phyloP scores from a whole-genome alignment of 2,329 filamentous ascomycete genomes.

The Westerdykella ornata region DNA sequence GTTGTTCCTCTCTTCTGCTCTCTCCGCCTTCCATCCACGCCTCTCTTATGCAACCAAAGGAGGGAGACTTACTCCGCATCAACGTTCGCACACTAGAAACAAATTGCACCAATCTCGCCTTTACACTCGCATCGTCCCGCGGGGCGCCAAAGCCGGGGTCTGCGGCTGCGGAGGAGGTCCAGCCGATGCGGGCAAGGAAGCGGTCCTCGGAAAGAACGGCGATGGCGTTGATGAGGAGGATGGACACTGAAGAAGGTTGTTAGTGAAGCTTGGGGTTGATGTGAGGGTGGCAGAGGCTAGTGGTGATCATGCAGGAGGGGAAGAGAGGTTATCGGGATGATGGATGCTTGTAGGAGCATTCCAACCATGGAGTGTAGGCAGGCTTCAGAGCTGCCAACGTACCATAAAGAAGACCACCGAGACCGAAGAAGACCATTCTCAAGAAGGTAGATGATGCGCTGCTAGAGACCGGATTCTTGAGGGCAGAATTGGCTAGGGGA shows the following conservation, averaged over 20 bases:
- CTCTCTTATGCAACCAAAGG: neutral
- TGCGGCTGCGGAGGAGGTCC: slow-evolving; percentile 51
- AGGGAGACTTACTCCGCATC: slow-evolving; percentile 70
- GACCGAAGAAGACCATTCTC: slow-evolving; percentile 62
- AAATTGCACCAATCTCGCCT: slow-evolving; percentile 80
- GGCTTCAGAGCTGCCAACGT: slow-evolving; percentile 11
- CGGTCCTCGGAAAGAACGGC: slow-evolving; percentile 91
- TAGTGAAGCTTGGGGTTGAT: slow-evolving; percentile 1
- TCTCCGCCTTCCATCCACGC: neutral
- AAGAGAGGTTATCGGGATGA: no score
- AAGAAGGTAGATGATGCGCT: neutral
- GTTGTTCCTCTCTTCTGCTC: no score
- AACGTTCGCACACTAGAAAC: slow-evolving; percentile 85
- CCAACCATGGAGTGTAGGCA: neutral
- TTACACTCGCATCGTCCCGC: slow-evolving; percentile 68
- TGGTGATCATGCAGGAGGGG: no score
- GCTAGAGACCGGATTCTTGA: neutral
- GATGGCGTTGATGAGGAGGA: slow-evolving; percentile 89
- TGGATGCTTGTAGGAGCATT: no score
- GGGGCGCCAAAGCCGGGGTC: slow-evolving; percentile 73
- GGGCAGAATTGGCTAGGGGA: no score
- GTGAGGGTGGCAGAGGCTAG: neutral
- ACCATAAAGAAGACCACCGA: slow-evolving; percentile 70
- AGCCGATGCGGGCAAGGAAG: slow-evolving; percentile 84
- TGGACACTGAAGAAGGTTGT: slow-evolving; percentile 51